Evolutionary conservation across 148 eudicot species (phyloP).

Genomic region (Chenopodium quinoa): DNA sequence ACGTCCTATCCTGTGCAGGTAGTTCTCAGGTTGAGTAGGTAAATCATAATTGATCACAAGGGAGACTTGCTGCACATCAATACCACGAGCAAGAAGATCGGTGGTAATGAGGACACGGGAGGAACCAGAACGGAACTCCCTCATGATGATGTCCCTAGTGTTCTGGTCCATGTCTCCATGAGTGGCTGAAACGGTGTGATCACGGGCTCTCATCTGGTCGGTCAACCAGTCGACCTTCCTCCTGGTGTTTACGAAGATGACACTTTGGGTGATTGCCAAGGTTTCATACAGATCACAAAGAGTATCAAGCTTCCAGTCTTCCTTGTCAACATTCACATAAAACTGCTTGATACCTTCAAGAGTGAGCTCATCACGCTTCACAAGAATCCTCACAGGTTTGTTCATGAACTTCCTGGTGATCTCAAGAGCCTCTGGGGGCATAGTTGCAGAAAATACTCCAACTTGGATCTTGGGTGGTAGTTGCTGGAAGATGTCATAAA

Average conservation of each 20-base stretch:
- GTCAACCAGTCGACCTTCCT: constrained; percentile 82
- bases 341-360: constrained; percentile 77
- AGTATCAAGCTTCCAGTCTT: constrained; percentile 73
- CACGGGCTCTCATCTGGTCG: constrained; percentile 70
- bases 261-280: constrained; percentile 67
- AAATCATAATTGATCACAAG: constrained; percentile 68
- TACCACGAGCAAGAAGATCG: constrained; percentile 71
- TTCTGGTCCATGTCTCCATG: constrained; percentile 78
- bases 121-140: constrained; percentile 67
- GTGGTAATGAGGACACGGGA: constrained; percentile 73
- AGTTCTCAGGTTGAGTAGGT: constrained; percentile 70
- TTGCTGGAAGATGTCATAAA: constrained; percentile 62
- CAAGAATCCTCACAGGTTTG: constrained; percentile 71
- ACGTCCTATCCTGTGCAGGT: constrained; percentile 65
- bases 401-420: constrained; percentile 75
- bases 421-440: constrained; percentile 77
- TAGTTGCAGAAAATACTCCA: constrained; percentile 73
- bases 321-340: constrained; percentile 63
- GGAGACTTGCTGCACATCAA: constrained; percentile 74
- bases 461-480: constrained; percentile 67
- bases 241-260: constrained; percentile 66
- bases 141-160: constrained; percentile 64
- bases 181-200: constrained; percentile 68
- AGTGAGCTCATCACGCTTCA: constrained; percentile 70
- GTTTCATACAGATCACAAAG: constrained; percentile 70